Evolutionary conservation across 148 eudicot genomes (phyloP), one percentile per base, ranked within the genome.

Genomic region (Cornus kousa): DNA sequence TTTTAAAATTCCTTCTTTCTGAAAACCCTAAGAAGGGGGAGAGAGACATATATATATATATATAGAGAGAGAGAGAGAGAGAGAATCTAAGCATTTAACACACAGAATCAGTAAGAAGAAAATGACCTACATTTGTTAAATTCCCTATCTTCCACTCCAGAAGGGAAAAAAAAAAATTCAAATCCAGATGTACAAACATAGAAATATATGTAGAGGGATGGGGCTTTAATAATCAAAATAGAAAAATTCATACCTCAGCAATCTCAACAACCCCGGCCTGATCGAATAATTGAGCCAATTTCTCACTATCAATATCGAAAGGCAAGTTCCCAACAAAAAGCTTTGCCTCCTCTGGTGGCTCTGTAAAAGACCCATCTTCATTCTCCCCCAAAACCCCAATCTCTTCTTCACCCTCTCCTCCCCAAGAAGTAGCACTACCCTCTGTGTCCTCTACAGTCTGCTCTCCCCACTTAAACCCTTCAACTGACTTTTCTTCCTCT

Each of bases 311-410:
- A 68, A 86, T 50, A 64, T 86, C 85, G 62, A 62, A 86, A 39
- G 89, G 84, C 81, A 86, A 79, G 53, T 84, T 84, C 17, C 89
- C 89, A 37, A 86, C 87, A 76, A 80, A 86, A 13, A 86, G n/a
- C 73, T 86, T 86, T 16, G 89, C 89, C 73, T 83, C 89, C 74
- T 83, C 87, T 19, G 84, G 57, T 9, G 88, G 88, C 72, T 83
- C 86, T 43, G 67, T 22, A 48, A n/a, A 71, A 10, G 67, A 66
- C 72, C 55, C 16, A 6, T 12, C 71, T 33, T 35, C 37, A 35
- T 4, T 35, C 37, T 35, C 37, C 37, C 5, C 37, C 37, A 35
- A 35, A 35, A 35, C 37, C 37, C 37, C 37, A 35, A 35, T 35
- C 37, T 35, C 37, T 35, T 68, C 72, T 68, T 40, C 64, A 28